A percentile compares a stretch with the other conserved stretches of the same genome.
These are phyloP conservation scores for Lentinus tigrinus DNA, from an alignment of 768 basidiomycete genomes.

Conservation along the genomic window DNA sequence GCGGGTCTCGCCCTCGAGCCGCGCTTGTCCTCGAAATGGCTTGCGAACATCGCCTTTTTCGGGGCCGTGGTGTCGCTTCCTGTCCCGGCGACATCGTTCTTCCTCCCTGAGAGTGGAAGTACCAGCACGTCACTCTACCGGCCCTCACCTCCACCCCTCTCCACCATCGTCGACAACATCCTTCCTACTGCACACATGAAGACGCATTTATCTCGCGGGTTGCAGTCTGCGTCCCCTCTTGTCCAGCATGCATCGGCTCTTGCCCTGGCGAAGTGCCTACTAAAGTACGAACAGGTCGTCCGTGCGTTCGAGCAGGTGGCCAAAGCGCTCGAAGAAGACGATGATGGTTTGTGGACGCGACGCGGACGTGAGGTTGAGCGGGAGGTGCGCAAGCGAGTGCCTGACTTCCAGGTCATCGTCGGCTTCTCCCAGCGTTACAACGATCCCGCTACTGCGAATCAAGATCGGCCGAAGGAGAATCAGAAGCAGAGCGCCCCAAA, in stretches of 20 bases:
- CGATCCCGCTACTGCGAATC: constrained; percentile 1
- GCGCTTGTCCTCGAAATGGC: constrained; percentile 86
- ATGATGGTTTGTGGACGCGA: constrained; percentile 69
- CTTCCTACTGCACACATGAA: constrained; percentile 69
- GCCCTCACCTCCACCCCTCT: constrained; percentile 73
- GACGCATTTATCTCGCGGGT: constrained; percentile 74
- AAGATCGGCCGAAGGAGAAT: background rate
- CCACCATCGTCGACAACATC: constrained; percentile 70
- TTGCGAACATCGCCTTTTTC: constrained; percentile 83
- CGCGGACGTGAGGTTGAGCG: constrained; percentile 67
- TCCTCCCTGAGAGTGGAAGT: constrained; percentile 38
- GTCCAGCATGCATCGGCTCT: constrained; percentile 87
- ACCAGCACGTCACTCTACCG: constrained; percentile 46
- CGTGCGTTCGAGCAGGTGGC: constrained; percentile 60
- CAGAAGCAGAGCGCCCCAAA: constrained; percentile 16
- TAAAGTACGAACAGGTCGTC: constrained; percentile 64
- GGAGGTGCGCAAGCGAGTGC: constrained; percentile 73
- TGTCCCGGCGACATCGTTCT: constrained; percentile 63
- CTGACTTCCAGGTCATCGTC: constrained; percentile 84
- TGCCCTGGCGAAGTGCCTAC: constrained; percentile 70
- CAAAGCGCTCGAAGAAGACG: constrained; percentile 33
- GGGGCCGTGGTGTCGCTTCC: constrained; percentile 77
- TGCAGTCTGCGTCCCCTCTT: constrained; percentile 67
- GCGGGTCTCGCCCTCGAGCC: constrained; percentile 78
- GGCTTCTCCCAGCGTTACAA: constrained; percentile 58